A percentile compares a stretch with the other conserved stretches of the same genome.
Evolutionary conservation across 148 eudicot genomes (phyloP).

Genomic region (Polygonum aviculare): DNA sequence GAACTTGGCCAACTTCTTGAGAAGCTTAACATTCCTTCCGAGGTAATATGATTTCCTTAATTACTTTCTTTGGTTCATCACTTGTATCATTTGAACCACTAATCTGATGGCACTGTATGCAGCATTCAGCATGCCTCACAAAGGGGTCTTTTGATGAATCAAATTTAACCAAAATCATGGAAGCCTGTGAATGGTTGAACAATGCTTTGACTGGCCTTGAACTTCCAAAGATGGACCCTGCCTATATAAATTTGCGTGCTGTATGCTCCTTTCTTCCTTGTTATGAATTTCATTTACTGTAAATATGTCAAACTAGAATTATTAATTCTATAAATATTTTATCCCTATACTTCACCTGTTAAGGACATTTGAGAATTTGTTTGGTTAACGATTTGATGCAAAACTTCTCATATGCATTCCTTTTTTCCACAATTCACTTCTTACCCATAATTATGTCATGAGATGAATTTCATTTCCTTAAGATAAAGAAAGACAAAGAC

Average conservation of each 20-base stretch:
- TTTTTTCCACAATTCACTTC: not conserved
- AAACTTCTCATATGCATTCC: not conserved
- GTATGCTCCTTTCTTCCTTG: conserved; percentile 37
- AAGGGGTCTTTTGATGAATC: conserved; percentile 90
- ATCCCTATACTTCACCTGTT: not conserved
- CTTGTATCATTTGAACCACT: not conserved
- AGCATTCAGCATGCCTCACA: conserved; percentile 71
- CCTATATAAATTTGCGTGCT: conserved; percentile 69
- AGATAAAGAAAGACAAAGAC: not conserved
- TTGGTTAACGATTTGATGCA: not conserved
- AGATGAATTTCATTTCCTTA: not conserved
- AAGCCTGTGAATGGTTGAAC: conserved; percentile 94
- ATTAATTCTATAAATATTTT: not conserved
- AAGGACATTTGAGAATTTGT: not conserved
- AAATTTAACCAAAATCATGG: conserved; percentile 66
- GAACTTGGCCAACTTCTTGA: conserved; percentile 93
- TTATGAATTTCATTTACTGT: not conserved
- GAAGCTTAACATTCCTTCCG: conserved; percentile 69
- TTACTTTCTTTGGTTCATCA: not conserved
- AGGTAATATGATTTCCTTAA: conserved; percentile 32
- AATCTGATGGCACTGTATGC: conserved; percentile 18
- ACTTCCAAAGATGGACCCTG: conserved; percentile 58
- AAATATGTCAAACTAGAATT: not conserved
- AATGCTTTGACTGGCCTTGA: conserved; percentile 64
- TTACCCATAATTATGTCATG: not conserved